Conservation (phyloP, 495 filamentous ascomycete species). For the Hypoxylon fragiforme region DNA sequence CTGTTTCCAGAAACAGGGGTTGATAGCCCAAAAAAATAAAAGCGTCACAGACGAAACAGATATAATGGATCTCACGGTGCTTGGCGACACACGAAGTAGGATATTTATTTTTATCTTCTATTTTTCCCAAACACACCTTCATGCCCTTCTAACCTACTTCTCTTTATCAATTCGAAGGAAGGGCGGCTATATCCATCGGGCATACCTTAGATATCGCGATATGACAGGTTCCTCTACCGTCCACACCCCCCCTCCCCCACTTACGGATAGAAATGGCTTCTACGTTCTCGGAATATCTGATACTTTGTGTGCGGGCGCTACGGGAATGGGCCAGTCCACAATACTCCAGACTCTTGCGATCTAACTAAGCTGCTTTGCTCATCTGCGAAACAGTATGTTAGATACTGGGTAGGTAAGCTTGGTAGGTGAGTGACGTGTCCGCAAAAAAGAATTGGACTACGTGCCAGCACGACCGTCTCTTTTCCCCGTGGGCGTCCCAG, state of each 20-base stretch:
- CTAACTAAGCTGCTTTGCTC: too few species aligned
- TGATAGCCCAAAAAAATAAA: background rate
- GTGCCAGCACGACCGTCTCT: background rate
- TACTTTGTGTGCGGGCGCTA: constrained; percentile 37
- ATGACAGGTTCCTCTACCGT: too few species aligned
- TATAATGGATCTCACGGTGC: constrained; percentile 21
- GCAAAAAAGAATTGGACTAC: background rate
- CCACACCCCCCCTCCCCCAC: too few species aligned
- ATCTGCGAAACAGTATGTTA: constrained; percentile 41
- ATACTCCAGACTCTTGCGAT: constrained; percentile 41
- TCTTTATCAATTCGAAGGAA: background rate
- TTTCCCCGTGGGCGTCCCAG: background rate
- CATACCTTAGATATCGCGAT: too few species aligned
- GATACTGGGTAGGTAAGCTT: too few species aligned
- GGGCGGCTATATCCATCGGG: too few species aligned
- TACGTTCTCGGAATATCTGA: background rate
- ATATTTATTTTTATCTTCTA: constrained; percentile 20
- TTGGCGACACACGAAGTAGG: constrained; percentile 16
- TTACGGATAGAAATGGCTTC: background rate
- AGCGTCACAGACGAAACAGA: constrained; percentile 33
- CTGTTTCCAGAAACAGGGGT: background rate
- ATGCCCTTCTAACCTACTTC: background rate
- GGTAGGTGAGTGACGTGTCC: background rate
- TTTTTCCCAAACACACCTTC: background rate
- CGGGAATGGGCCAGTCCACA: constrained; percentile 38